Evolutionary conservation across 108 stramenopile genomes (phyloP).

Genomic region (Aurantiochytrium sp.): DNA sequence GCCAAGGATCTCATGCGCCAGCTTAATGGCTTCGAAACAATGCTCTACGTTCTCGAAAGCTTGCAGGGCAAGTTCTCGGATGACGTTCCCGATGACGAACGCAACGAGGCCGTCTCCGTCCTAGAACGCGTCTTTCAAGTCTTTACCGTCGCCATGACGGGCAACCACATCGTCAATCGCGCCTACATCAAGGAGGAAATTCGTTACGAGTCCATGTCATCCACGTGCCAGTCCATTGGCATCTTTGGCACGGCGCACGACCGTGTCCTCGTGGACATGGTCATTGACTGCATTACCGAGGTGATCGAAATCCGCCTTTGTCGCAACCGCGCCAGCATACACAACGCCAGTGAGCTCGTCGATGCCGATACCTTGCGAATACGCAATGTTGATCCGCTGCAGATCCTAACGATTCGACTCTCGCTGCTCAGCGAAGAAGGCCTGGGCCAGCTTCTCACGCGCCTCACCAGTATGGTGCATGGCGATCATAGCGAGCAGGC

Average conservation of each 20-base stretch:
- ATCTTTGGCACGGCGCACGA: background rate
- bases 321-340: background rate
- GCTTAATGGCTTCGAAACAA: background rate
- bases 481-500: background rate
- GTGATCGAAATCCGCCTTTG: background rate
- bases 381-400: background rate
- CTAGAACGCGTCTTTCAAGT: conserved; percentile 8
- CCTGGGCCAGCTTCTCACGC: background rate
- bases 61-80: background rate
- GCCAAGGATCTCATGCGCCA: background rate
- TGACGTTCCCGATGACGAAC: background rate
- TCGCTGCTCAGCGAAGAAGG: background rate
- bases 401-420: background rate
- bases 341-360: background rate
- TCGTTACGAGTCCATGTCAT: conserved; percentile 2
- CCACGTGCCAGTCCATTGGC: background rate
- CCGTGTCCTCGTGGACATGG: background rate
- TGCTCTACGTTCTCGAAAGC: background rate
- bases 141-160: background rate
- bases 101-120: background rate
- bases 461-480: background rate
- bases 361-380: background rate
- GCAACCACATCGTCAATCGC: conserved; percentile 9
- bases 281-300: conserved; percentile 8
- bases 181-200: conserved; percentile 10